phyloP scores from a whole-genome alignment of 352 stramenopile species.

The Pythium dissotocum region DNA sequence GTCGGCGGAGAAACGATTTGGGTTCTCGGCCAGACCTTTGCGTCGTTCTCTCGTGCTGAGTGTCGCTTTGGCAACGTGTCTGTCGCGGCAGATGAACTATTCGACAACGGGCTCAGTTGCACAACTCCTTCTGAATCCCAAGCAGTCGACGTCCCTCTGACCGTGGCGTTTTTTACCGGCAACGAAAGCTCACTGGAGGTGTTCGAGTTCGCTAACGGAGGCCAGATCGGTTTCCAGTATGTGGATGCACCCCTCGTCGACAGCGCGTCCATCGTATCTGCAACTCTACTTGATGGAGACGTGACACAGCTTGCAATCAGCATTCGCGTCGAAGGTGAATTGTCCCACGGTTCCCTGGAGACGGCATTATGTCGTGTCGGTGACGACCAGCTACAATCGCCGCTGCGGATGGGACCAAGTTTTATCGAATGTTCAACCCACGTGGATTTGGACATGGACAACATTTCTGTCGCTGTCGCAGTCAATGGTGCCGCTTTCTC shows the following conservation, averaged over 20 bases:
- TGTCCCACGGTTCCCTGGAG: not conserved
- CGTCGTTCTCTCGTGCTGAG: constrained; percentile 3
- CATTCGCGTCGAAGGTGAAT: not conserved
- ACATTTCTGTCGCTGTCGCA: not conserved
- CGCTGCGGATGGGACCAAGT: not conserved
- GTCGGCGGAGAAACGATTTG: constrained; percentile 15
- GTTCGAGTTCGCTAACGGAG: not conserved
- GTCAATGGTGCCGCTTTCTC: constrained; percentile 17
- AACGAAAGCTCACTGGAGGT: constrained; percentile 12
- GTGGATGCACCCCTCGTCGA: not conserved
- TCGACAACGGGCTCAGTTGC: constrained; percentile 23
- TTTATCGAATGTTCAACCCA: constrained; percentile 6
- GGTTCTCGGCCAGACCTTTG: constrained; percentile 22
- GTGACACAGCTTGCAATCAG: not conserved
- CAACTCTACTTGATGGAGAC: not conserved
- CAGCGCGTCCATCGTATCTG: not conserved
- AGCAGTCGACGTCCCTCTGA: not conserved
- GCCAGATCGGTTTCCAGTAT: not conserved
- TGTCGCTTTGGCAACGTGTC: constrained; percentile 15
- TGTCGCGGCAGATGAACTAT: constrained; percentile 9
- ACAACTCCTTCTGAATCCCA: not conserved
- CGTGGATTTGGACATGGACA: not conserved
- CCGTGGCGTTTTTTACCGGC: not conserved
- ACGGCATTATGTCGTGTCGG: constrained; percentile 12
- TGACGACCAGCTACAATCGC: not conserved